Percentiles rank a stretch among this genome's conserved stretches.
Evolutionary conservation across 2,329 filamentous ascomycete species (phyloP).

Genomic region (Amauroascus niger): DNA sequence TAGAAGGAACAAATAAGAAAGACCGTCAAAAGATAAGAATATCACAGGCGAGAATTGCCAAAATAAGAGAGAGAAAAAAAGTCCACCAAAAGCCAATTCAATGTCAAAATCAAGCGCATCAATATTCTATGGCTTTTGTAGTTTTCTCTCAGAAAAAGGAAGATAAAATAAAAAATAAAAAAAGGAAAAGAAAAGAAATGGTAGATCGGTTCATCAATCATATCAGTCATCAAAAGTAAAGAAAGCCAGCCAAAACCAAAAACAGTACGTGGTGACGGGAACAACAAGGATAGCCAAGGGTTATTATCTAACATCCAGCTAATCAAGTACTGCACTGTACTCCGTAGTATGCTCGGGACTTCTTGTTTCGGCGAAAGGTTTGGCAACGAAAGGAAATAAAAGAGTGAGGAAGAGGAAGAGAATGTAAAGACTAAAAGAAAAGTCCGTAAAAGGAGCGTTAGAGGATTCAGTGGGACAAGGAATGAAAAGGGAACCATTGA

Average conservation of each 20-base stretch:
- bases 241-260: conserved; percentile 28
- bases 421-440: neutral
- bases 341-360: neutral
- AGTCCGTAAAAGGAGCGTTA: neutral
- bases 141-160: neutral
- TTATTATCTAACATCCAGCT: neutral
- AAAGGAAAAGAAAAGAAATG: neutral
- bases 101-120: neutral
- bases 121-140: conserved; percentile 9
- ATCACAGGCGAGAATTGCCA: neutral
- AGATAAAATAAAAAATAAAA: neutral
- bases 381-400: neutral
- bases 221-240: conserved; percentile 31
- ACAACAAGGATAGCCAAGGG: neutral
- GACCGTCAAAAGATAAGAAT: neutral
- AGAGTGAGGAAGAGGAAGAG: neutral
- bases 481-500: neutral
- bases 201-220: conserved; percentile 1
- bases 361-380: neutral
- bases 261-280: neutral
- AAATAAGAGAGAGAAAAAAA: neutral
- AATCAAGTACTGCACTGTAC: neutral
- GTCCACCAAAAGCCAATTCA: neutral
- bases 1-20: neutral
- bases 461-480: neutral